Conservation (phyloP, 768 basidiomycete species). For the Steccherinum ochraceum region DNA sequence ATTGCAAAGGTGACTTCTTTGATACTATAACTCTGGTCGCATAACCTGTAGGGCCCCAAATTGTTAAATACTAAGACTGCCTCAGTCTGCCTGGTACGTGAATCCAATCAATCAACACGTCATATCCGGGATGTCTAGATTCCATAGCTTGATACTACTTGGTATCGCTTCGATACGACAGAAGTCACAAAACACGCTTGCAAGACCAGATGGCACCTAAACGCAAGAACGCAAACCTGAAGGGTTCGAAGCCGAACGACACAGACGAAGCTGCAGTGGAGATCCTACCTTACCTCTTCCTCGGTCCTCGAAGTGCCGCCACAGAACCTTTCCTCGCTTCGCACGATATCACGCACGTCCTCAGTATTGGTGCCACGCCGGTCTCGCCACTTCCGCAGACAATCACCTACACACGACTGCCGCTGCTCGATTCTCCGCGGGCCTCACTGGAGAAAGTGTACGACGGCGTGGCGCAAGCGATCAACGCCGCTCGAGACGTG, state of each 20-base stretch:
- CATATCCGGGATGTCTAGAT: no score
- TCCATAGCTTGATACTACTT: no score
- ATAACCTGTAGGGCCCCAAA: no score
- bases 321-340: conserved; percentile 29
- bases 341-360: conserved; percentile 32
- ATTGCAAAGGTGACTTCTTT: no score
- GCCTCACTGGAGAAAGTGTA: conserved; percentile 23
- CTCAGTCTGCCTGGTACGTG: no score
- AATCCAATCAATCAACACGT: no score
- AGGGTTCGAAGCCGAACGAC: not conserved
- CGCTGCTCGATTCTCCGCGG: conserved; percentile 28
- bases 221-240: no score
- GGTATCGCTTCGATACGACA: no score
- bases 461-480: conserved; percentile 25
- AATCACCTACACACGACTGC: conserved; percentile 33
- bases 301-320: conserved; percentile 36
- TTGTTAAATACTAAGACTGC: no score
- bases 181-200: no score
- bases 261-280: not conserved
- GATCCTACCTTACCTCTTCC: conserved; percentile 24
- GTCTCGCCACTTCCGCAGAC: conserved; percentile 18
- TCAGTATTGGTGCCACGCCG: conserved; percentile 35
- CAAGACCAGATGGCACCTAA: no score
- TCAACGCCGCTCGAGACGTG: conserved; percentile 20
- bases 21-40: no score